Percentiles rank a stretch among this genome's conserved stretches.
Evolutionary conservation across 345 rosid genomes (phyloP).

Genomic region (Camelina hispida): DNA sequence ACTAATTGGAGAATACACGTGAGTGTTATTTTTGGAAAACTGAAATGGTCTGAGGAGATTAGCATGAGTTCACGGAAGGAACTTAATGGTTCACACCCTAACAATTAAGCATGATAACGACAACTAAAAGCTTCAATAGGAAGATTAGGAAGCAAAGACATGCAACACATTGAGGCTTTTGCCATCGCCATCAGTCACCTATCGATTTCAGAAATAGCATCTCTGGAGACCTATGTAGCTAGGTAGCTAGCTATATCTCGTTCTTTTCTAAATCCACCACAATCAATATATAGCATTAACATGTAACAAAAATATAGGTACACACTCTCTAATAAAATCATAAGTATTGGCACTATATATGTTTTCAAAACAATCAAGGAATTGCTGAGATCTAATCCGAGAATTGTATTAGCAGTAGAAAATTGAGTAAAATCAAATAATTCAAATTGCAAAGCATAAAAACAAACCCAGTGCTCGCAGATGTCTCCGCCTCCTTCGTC

Average conservation of each 20-base stretch:
- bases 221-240: not conserved
- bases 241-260: too few species aligned
- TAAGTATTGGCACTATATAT: not conserved
- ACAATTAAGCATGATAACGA: not conserved
- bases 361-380: not conserved
- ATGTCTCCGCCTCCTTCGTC: slow-evolving; percentile 65
- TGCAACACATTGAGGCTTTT: slow-evolving; percentile 13
- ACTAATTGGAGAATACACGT: not conserved
- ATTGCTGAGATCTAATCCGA: not conserved
- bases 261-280: too few species aligned
- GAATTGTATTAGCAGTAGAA: slow-evolving; percentile 6
- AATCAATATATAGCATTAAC: too few species aligned
- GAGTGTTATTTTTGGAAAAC: not conserved
- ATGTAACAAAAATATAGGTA: not conserved
- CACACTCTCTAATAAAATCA: not conserved
- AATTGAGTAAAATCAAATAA: slow-evolving; percentile 7
- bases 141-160: not conserved
- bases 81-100: not conserved
- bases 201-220: not conserved
- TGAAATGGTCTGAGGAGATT: not conserved
- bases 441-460: not conserved
- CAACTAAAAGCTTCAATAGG: not conserved
- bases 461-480: slow-evolving; percentile 70
- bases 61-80: not conserved
- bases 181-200: not conserved